Base-by-base conservation (phyloP, 495 filamentous ascomycete genomes). In the Aspergillus taichungensis region DNA sequence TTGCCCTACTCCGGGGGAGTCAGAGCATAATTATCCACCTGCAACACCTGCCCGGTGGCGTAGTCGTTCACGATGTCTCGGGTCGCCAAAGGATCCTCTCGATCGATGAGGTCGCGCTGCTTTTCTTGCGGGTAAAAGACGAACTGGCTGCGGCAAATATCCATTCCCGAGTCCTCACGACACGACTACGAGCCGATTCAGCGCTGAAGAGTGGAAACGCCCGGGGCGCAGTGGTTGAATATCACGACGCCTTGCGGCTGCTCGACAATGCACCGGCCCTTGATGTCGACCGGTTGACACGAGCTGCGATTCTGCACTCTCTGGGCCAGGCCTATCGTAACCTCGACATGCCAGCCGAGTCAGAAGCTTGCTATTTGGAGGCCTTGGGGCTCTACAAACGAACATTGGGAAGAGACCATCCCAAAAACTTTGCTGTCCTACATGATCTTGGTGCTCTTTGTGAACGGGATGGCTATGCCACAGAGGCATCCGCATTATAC, bases 401-500 rank as follows among this genome's bases (percentile, higher is more conserved):
- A 6, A 36, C 51, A 6, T 47, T 56, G 11, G 60, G 60, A 3
- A 57, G 60, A 29, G 60, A 63, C 34, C 47, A 56, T 24, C 43
- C 50, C 7, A 55, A 56, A 8, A 63, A 59, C 24, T 63, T 55
- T 37, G 37, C 52, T 11, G 41, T 61, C 6, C 40, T 63, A 0
- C 54, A 61, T 28, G 60, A 61, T 39, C 42, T 63, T 0, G 60
- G 53, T 3, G 50, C 47, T 7, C 54, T 63, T 6, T 63, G 53
- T 29, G 60, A 57, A 37, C 52, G 45, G 39, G 60, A 61, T 30
- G 60, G 60, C 3, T 61, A 61, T 37, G 55, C 60, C 18, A 61
- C 55, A 5, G 57, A 63, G 49, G 60, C 60, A 32, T 49, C 57
- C 4, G 57, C 57, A 13, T 37, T 63, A 6, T 63, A 59, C 33